These are phyloP conservation scores for Echria macrotheca DNA, from an alignment of 495 filamentous ascomycete genomes.

Conservation along the genomic window DNA sequence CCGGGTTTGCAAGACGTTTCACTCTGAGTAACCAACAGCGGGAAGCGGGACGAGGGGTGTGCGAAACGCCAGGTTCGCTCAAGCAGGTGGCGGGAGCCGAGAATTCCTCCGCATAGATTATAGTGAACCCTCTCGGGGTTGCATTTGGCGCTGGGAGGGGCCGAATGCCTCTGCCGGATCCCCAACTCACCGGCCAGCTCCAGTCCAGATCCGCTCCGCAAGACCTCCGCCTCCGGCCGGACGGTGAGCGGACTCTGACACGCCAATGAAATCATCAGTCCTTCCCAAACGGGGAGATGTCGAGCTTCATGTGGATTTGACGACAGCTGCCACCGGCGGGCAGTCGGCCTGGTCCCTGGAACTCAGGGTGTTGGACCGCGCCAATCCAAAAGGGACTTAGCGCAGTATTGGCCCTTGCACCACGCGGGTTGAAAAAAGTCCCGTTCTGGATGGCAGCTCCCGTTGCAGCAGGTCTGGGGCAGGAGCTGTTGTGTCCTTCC, in stretches of 20 bases:
- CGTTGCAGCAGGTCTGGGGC: neutral
- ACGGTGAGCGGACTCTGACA: neutral
- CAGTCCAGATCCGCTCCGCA: too few relatives aligned
- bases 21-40: too few relatives aligned
- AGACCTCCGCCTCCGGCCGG: neutral
- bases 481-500: neutral
- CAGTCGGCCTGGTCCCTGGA: neutral
- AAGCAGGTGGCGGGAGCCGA: neutral
- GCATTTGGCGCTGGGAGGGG: neutral
- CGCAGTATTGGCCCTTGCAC: neutral
- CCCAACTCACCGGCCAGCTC: too few relatives aligned
- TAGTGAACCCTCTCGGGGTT: neutral
- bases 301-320: neutral
- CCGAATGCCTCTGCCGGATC: neutral
- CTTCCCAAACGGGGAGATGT: neutral
- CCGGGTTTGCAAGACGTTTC: too few relatives aligned
- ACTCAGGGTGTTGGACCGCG: neutral
- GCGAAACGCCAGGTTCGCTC: neutral
- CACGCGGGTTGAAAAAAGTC: neutral
- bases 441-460: neutral
- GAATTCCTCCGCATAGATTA: neutral
- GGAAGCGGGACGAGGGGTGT: slow-evolving; percentile 1
- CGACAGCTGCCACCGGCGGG: neutral
- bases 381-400: neutral
- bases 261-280: neutral